Percentiles rank a stretch among this genome's conserved stretches.
Evolutionary conservation across 2,329 filamentous ascomycete species (phyloP).

Genomic region (Sporothrix brasiliensis): DNA sequence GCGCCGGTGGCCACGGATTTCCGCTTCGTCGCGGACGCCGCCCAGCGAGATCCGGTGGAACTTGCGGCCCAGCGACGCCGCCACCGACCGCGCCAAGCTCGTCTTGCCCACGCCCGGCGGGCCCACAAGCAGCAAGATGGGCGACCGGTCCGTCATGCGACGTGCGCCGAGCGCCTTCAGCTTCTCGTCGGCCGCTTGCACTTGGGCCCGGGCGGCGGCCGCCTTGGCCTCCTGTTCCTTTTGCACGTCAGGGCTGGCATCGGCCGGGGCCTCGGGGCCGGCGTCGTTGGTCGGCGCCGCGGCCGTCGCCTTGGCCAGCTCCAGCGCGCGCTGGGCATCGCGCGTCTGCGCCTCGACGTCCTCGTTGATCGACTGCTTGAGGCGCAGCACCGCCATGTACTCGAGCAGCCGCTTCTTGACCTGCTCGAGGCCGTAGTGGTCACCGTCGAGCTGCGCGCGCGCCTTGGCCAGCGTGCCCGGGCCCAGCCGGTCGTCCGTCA

Average conservation of each 20-base stretch:
- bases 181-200: constrained; percentile 59
- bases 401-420: constrained; percentile 96
- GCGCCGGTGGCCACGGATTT: constrained; percentile 90
- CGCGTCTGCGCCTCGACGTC: constrained; percentile 79
- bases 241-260: not conserved
- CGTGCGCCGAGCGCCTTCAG: constrained; percentile 77
- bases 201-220: constrained; percentile 40
- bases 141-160: constrained; percentile 90
- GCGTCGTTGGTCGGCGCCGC: constrained; percentile 36
- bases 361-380: constrained; percentile 89
- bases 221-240: constrained; percentile 25
- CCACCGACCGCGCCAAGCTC: constrained; percentile 88
- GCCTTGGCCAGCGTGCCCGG: constrained; percentile 76
- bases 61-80: constrained; percentile 86
- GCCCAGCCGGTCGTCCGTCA: constrained; percentile 84
- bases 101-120: constrained; percentile 97
- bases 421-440: constrained; percentile 94
- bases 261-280: constrained; percentile 26
- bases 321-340: constrained; percentile 61
- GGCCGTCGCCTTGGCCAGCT: constrained; percentile 49
- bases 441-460: constrained; percentile 87
- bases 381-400: constrained; percentile 91
- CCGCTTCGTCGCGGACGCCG: constrained; percentile 92
- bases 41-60: constrained; percentile 97
- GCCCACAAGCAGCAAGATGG: constrained; percentile 88